phyloP scores from a whole-genome alignment of 1,284 basidiomycete species.

The Austroboletus rostrupii region DNA sequence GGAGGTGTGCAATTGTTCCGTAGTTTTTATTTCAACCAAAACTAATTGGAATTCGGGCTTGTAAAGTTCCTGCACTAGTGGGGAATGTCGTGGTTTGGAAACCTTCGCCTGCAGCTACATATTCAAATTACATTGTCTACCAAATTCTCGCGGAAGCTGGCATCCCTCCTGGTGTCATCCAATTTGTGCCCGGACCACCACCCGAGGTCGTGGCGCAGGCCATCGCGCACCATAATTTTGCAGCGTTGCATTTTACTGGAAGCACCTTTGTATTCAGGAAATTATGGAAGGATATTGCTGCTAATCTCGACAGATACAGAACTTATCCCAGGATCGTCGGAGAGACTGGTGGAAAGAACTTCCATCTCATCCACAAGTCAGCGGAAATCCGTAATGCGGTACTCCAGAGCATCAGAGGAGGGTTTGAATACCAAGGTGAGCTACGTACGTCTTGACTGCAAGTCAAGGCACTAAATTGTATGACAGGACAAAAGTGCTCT shows the following conservation, averaged over 20 bases:
- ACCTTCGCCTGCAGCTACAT: conserved; percentile 91
- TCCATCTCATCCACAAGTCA: conserved; percentile 88
- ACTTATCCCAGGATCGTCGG: conserved; percentile 94
- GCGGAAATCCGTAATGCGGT: conserved; percentile 89
- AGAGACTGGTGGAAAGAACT: conserved; percentile 98
- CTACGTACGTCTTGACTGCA: background rate
- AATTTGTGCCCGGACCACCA: conserved; percentile 90
- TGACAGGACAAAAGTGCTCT: conserved; percentile 89
- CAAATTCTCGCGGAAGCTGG: conserved; percentile 94
- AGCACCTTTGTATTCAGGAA: conserved; percentile 92
- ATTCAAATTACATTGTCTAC: conserved; percentile 92
- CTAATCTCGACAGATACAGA: conserved; percentile 83
- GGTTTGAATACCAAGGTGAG: conserved; percentile 93
- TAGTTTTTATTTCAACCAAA: background rate
- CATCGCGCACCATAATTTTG: conserved; percentile 78
- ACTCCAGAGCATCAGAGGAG: conserved; percentile 83
- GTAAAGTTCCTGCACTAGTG: conserved; percentile 80
- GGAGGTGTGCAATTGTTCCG: conserved; percentile 45
- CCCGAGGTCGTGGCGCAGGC: conserved; percentile 79
- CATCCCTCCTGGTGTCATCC: conserved; percentile 91
- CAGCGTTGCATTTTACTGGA: conserved; percentile 95
- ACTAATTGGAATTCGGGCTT: conserved; percentile 1
- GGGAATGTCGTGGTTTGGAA: conserved; percentile 98
- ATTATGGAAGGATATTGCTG: conserved; percentile 94
- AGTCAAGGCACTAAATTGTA: background rate